phyloP scores from a whole-genome alignment of 495 filamentous ascomycete species.

The Penicillium pancosmium region DNA sequence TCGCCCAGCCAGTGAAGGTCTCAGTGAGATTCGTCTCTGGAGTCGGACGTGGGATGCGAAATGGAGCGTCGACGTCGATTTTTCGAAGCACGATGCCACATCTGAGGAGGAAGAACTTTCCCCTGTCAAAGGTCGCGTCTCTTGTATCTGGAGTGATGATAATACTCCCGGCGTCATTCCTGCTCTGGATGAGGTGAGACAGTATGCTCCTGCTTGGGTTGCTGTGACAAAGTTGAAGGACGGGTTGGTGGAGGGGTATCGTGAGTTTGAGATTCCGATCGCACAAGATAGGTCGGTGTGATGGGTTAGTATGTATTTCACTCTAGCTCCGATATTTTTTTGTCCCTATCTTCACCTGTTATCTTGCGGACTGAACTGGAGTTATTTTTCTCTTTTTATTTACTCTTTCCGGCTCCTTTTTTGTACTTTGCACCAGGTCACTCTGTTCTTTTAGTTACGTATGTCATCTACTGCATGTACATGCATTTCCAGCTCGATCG shows the following conservation, averaged over 20 bases:
- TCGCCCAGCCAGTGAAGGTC: conserved; percentile 53
- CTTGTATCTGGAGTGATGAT: conserved; percentile 88
- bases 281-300: not conserved
- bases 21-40: conserved; percentile 66
- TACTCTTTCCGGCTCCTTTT: no score
- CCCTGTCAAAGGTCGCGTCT: conserved; percentile 64
- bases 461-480: no score
- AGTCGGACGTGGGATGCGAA: conserved; percentile 71
- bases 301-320: not conserved
- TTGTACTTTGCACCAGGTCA: no score
- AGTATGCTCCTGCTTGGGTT: conserved; percentile 79
- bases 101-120: conserved; percentile 32
- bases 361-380: no score
- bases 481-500: no score
- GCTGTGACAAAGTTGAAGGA: conserved; percentile 72
- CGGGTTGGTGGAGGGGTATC: conserved; percentile 79
- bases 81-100: conserved; percentile 46
- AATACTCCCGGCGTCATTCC: conserved; percentile 75
- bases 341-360: not conserved
- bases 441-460: no score
- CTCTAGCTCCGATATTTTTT: not conserved
- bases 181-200: conserved; percentile 78
- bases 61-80: conserved; percentile 78
- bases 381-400: no score
- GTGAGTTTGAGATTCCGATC: conserved; percentile 51